These are phyloP conservation scores for Tuber melanosporum DNA, from an alignment of 495 filamentous ascomycete species.

Conservation along the genomic window DNA sequence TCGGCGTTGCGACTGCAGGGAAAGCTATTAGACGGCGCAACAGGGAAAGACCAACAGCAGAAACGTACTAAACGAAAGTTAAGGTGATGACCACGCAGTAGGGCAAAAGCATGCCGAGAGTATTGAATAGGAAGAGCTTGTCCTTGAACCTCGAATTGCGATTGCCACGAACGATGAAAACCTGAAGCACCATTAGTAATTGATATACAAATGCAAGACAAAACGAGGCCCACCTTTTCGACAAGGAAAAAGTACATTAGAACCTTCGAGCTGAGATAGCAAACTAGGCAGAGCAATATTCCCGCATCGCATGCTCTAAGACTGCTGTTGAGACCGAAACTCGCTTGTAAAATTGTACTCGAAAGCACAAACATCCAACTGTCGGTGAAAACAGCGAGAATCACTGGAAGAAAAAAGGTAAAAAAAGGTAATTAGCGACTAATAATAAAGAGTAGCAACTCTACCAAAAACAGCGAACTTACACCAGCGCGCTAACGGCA, in stretches of 20 bases:
- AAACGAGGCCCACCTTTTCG: slow-evolving; percentile 33
- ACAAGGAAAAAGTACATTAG: slow-evolving; percentile 41
- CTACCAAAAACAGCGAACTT: slow-evolving; percentile 13
- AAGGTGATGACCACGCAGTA: slow-evolving; percentile 38
- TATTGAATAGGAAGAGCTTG: slow-evolving; percentile 40
- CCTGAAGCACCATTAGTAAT: slow-evolving; percentile 20
- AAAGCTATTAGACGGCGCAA: background rate
- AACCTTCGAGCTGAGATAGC: slow-evolving; percentile 42
- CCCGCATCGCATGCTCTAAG: slow-evolving; percentile 36
- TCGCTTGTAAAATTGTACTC: slow-evolving; percentile 40
- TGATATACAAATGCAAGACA: too few species aligned
- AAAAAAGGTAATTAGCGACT: background rate
- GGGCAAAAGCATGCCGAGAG: slow-evolving; percentile 40
- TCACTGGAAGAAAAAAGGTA: slow-evolving; percentile 18
- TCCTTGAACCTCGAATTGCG: slow-evolving; percentile 33
- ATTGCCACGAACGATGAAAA: slow-evolving; percentile 39
- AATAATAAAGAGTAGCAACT: background rate
- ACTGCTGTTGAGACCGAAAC: slow-evolving; percentile 39
- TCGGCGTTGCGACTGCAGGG: slow-evolving; percentile 29
- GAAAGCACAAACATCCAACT: slow-evolving; percentile 41
- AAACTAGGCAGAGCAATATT: slow-evolving; percentile 40
- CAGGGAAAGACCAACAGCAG: background rate
- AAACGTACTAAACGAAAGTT: slow-evolving; percentile 38
- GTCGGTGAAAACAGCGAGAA: slow-evolving; percentile 37
- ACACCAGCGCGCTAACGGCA: slow-evolving; percentile 41